Base-by-base conservation (phyloP, 2,329 filamentous ascomycete genomes). In the Colletotrichum incanum region DNA sequence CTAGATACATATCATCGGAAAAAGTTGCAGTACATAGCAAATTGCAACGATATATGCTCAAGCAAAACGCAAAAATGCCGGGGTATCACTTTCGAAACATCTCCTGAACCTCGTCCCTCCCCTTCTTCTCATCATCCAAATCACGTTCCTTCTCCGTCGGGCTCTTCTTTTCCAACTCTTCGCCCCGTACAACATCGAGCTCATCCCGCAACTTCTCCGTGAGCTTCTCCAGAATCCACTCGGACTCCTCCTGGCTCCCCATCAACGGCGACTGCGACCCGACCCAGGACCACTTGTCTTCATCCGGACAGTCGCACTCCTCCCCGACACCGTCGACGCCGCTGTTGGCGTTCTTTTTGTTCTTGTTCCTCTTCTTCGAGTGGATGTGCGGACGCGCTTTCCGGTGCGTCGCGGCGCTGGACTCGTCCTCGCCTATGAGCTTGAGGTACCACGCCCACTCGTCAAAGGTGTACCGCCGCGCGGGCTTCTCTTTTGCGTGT, bases 361-460 rank as follows among this genome's bases (percentile, higher is more conserved):
- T 68, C 59, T 73, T 55, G 41, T 45, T 50, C 43, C 71, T 28
- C 61, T 69, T 73, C 28, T 59, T 66, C 16, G 58, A 61, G 55
- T 73, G 73, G 8, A 67, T 54, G 20, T 75, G 79, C 9, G 79
- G 77, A 34, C 73, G 75, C 8, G 81, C 81, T 69, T 82, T 84
- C n/a, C 84, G 79, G 76, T 92, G 90, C 23, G 82, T 86, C 7
- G 82, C 80, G 2, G 87, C 82, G 74, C 84, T 84, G 66, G 81
- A 82, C 77, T 92, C 89, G 78, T 91, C 89, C 77, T 91, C 89
- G 58, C 90, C 90, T n/a, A 97, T 93, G 41, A 98, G 86, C 28
- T 90, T 89, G 9, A 95, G 91, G 76, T 94, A 96, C 84, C 94
- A 93, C 0, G 93, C 93, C 95, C 95, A 97, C 79, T 97, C 93